A percentile compares a stretch with the other conserved stretches of the same genome.
Evolutionary conservation across 306 rosid species (phyloP).

Genomic region (Quercus cerris): DNA sequence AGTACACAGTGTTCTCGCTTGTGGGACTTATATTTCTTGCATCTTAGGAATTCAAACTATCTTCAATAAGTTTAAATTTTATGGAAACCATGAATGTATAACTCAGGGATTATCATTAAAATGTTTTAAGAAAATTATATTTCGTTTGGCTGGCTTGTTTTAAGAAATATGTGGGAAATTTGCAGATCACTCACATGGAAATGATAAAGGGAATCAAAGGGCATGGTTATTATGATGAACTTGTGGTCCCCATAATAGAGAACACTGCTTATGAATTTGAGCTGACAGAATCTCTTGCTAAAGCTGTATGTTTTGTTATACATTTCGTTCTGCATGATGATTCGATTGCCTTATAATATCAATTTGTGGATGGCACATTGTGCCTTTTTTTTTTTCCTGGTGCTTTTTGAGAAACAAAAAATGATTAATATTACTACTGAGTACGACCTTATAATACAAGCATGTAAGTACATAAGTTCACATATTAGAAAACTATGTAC

Average conservation of each 20-base stretch:
- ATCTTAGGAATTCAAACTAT: no score
- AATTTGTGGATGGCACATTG: background rate
- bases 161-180: background rate
- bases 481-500: background rate
- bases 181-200: constrained; percentile 98
- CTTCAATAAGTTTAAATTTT: no score
- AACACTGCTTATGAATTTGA: constrained; percentile 86
- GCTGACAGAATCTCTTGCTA: constrained; percentile 87
- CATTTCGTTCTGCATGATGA: background rate
- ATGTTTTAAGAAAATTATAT: no score
- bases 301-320: constrained; percentile 68
- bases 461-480: background rate
- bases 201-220: constrained; percentile 99
- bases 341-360: background rate
- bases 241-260: constrained; percentile 91
- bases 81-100: no score
- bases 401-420: background rate
- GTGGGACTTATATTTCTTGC: no score
- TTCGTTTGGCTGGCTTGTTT: no score
- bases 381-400: background rate
- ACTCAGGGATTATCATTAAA: no score
- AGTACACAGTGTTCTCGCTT: no score
- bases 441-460: background rate
- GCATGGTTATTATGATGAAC: constrained; percentile 97
- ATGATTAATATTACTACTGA: background rate